Percentiles rank a stretch among this genome's conserved stretches.
Evolutionary conservation across 2,329 filamentous ascomycete genomes (phyloP).

Genomic region (Colletotrichum incanum): DNA sequence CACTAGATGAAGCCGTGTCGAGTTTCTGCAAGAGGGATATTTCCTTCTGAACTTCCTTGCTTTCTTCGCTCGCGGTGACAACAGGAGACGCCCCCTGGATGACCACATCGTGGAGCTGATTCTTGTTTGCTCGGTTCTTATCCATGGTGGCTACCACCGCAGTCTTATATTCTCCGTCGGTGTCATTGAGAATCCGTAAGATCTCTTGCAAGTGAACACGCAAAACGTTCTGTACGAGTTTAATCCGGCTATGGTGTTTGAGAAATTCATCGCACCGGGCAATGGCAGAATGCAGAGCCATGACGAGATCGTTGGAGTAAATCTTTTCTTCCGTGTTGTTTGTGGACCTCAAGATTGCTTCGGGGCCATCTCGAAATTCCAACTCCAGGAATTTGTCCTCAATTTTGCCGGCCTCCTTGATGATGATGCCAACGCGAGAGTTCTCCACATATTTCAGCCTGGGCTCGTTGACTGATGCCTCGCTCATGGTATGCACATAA

Average conservation of each 20-base stretch:
- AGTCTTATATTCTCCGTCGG: conserved; percentile 22
- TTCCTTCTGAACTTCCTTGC: conserved; percentile 11
- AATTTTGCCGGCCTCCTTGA: conserved; percentile 45
- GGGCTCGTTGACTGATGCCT: background rate
- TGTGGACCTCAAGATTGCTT: conserved; percentile 2
- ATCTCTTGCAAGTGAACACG: conserved; percentile 66
- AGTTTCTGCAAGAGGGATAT: conserved; percentile 30
- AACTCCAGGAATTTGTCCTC: conserved; percentile 48
- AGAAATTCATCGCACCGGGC: conserved; percentile 45
- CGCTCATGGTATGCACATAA: conserved; percentile 52
- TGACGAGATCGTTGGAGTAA: conserved; percentile 32
- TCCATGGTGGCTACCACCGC: background rate
- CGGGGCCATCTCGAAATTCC: conserved; percentile 12
- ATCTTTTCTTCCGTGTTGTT: conserved; percentile 31
- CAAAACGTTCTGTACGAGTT: conserved; percentile 61
- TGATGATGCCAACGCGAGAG: conserved; percentile 44
- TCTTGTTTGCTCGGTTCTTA: background rate
- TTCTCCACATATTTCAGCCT: conserved; percentile 25
- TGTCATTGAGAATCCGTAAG: conserved; percentile 61
- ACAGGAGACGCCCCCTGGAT: background rate
- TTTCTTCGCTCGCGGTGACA: background rate
- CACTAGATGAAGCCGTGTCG: conserved; percentile 29
- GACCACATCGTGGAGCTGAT: background rate
- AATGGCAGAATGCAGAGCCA: conserved; percentile 17
- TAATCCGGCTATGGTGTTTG: conserved; percentile 48